Percentiles rank a stretch among this genome's conserved stretches.
Evolutionary conservation across 306 rosid species (phyloP).

Genomic region (Herpetospermum pedunculosum): DNA sequence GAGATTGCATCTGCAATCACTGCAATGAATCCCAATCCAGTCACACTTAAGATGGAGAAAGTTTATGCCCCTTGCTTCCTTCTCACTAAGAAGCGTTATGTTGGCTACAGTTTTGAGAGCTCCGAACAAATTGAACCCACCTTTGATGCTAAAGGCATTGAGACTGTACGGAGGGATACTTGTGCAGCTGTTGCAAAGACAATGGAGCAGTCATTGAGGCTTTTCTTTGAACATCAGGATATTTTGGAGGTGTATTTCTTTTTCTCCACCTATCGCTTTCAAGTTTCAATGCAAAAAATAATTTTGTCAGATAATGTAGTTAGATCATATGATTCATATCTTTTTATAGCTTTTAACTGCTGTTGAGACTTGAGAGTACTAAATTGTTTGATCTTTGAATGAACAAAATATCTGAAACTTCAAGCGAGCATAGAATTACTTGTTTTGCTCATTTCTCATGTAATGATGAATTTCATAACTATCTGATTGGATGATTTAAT

Average conservation of each 20-base stretch:
- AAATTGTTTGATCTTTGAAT: background rate
- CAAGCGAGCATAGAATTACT: background rate
- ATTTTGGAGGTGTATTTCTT: slow-evolving; percentile 40
- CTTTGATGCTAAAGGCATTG: slow-evolving; percentile 97
- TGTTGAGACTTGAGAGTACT: background rate
- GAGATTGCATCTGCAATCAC: slow-evolving; percentile 82
- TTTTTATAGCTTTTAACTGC: background rate
- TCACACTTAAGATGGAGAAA: slow-evolving; percentile 89
- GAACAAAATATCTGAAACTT: background rate
- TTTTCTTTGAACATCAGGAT: slow-evolving; percentile 66
- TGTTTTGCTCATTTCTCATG: background rate
- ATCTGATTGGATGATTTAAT: slow-evolving; percentile 2
- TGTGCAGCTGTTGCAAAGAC: slow-evolving; percentile 84
- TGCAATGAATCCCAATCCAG: slow-evolving; percentile 90
- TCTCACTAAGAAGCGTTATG: slow-evolving; percentile 90
- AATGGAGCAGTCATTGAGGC: slow-evolving; percentile 79
- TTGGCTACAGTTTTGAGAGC: slow-evolving; percentile 89
- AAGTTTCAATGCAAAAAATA: background rate
- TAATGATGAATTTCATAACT: slow-evolving; percentile 13
- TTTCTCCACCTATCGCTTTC: background rate
- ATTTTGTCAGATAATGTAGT: background rate
- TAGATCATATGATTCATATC: background rate
- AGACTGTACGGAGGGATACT: slow-evolving; percentile 91
- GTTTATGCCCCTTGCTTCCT: slow-evolving; percentile 85
- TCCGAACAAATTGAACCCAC: slow-evolving; percentile 54